Evolutionary conservation across 305 asterid species (phyloP).

Genomic region (Fraxinus latifolia): DNA sequence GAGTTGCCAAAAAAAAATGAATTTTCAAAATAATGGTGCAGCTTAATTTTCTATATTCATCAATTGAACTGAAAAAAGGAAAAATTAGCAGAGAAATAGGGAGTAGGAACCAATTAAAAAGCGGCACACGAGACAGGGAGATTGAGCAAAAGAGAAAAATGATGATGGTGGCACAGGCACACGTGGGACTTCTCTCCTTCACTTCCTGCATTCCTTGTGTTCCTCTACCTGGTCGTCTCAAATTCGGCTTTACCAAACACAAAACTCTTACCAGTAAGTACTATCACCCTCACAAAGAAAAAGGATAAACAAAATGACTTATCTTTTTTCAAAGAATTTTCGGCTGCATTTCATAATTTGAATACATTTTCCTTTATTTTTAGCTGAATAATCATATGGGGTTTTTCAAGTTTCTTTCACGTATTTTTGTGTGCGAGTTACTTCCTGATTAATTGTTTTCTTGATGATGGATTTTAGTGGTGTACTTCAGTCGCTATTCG

Average conservation of each 20-base stretch:
- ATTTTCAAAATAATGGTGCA: no score
- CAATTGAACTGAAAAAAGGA: not conserved
- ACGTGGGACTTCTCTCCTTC: constrained; percentile 39
- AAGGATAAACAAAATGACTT: not conserved
- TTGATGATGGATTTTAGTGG: not conserved
- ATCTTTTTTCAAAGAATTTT: not conserved
- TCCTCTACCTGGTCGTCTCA: constrained; percentile 31
- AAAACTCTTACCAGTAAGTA: constrained; percentile 45
- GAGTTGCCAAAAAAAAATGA: no score
- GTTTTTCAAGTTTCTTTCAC: not conserved
- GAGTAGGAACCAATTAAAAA: constrained; percentile 31
- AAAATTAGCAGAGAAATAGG: not conserved
- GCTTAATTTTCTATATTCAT: not conserved
- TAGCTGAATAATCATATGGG: not conserved
- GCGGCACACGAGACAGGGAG: constrained; percentile 5
- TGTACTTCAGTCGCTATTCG: not conserved
- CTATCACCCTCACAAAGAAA: not conserved
- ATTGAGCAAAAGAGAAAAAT: constrained; percentile 20
- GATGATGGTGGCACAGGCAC: constrained; percentile 27
- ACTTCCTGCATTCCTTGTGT: constrained; percentile 40
- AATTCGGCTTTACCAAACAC: constrained; percentile 29
- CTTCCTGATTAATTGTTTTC: not conserved
- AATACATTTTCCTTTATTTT: not conserved
- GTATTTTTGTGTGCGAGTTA: not conserved
- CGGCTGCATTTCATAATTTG: constrained; percentile 2